phyloP scores from a whole-genome alignment of 2,329 filamentous ascomycete species.

The Exophiala sp. region DNA sequence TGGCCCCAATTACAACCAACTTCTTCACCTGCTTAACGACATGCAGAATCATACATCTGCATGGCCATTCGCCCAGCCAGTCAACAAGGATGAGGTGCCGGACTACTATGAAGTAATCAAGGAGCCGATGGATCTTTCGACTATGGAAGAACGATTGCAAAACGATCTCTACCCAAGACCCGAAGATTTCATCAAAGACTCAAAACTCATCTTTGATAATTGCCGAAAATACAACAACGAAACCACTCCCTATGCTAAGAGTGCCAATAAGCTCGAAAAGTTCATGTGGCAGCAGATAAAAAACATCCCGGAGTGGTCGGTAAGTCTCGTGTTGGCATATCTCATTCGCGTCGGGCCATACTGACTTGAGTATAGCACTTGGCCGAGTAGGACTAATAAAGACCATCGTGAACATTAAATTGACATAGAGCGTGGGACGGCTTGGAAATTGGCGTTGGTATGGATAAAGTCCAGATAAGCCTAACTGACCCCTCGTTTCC shows the following conservation, averaged over 20 bases:
- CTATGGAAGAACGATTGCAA: constrained; percentile 94
- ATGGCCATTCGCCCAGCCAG: constrained; percentile 92
- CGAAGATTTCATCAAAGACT: constrained; percentile 88
- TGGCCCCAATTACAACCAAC: constrained; percentile 91
- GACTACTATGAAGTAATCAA: constrained; percentile 99
- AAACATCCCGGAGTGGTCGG: constrained; percentile 88
- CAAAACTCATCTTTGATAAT: constrained; percentile 86
- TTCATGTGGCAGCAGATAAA: constrained; percentile 94
- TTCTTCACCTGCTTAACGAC: constrained; percentile 88
- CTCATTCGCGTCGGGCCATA: neutral
- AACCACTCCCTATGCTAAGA: constrained; percentile 90
- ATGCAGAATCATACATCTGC: constrained; percentile 89
- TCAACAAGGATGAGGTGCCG: constrained; percentile 93
- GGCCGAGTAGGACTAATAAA: constrained; percentile 34
- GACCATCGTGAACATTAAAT: neutral
- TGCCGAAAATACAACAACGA: constrained; percentile 96
- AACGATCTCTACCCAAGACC: constrained; percentile 87
- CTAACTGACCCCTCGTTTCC: neutral
- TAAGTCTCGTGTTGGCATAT: constrained; percentile 33
- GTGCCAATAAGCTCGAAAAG: constrained; percentile 86
- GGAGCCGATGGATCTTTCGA: constrained; percentile 92
- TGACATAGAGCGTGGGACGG: neutral
- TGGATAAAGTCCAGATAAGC: neutral
- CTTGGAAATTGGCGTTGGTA: neutral
- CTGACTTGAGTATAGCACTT: constrained; percentile 35